Evolutionary conservation across 2,329 filamentous ascomycete genomes (phyloP), one percentile per base, ranked within the genome.

Genomic region (Endothia cerciana): DNA sequence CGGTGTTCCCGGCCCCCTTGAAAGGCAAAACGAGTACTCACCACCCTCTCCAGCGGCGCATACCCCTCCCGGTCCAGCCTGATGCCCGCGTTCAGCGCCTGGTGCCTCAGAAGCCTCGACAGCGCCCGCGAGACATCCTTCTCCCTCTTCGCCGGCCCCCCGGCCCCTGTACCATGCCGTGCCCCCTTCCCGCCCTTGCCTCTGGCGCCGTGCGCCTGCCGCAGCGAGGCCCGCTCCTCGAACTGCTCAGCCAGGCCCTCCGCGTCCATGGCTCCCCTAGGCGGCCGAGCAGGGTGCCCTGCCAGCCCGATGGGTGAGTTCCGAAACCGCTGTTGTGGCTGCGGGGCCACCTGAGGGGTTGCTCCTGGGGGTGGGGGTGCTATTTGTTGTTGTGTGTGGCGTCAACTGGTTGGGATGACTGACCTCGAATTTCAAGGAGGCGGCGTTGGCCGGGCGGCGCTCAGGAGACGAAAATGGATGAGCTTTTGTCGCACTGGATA

Each of bases 21-120:
- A 10, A 17, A 22, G 25, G n/a, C 47, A 25, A 61, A 53, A 33
- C 4, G 66, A 45, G 43, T 51, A 83, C 86, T 82, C 73, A 88
- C 86, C 74, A 89, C 87, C 65, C 78, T 76, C 69, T 87, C 83
- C 65, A 89, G 74, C 55, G 80, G 77, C 51, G 86, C 87, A 73
- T 80, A 90, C 0, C 88, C 88, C 72, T 87, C 86, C 1, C 71
- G 76, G 72, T 90, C 87, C 8, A 89, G 80, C 71, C 75, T 71
- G 57, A 90, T 80, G 4, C 87, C 86, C 25, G 83, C 87, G 47
- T 81, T 83, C 60, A 77, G 77, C 10, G 85, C 86, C 77, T 87
- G 85, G 69, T 88, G 86, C 40, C 86, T 75, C 66, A 88, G 74
- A 58, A 88, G 76, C 69, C 74, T 78, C 19, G 85, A 87, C 55